A percentile compares a stretch with the other conserved stretches of the same genome.
These are phyloP conservation scores for Apiospora aurea DNA, from an alignment of 2,329 filamentous ascomycete species.

Conservation along the genomic window DNA sequence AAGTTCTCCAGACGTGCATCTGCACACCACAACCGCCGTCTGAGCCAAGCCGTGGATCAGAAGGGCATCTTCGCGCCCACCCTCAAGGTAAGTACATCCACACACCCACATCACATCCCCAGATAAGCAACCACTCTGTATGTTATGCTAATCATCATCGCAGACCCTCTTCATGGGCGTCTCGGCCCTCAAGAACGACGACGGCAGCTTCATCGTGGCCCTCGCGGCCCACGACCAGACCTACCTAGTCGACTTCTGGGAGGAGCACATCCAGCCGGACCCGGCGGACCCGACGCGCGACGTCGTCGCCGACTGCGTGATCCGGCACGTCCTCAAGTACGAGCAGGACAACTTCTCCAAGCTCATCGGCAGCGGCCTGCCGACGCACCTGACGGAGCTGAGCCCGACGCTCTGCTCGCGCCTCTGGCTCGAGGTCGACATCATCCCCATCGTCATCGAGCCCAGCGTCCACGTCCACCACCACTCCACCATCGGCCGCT, in stretches of 20 bases:
- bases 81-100: constrained; percentile 48
- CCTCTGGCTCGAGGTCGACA: constrained; percentile 79
- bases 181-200: constrained; percentile 59
- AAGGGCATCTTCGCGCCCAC: constrained; percentile 53
- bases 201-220: constrained; percentile 64
- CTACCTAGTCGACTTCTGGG: constrained; percentile 76
- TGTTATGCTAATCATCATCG: constrained; percentile 26
- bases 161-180: constrained; percentile 70
- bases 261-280: constrained; percentile 61
- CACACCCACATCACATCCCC: neutral
- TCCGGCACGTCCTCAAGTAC: constrained; percentile 64
- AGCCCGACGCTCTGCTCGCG: constrained; percentile 72
- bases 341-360: constrained; percentile 73
- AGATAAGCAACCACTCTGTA: neutral
- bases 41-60: constrained; percentile 53
- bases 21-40: constrained; percentile 53
- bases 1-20: constrained; percentile 47
- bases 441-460: constrained; percentile 73
- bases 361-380: constrained; percentile 77
- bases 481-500: constrained; percentile 42
- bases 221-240: constrained; percentile 77
- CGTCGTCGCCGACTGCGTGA: constrained; percentile 65
- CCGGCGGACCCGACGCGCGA: constrained; percentile 46
- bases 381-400: constrained; percentile 62
- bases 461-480: constrained; percentile 52